These are phyloP conservation scores for Amauroascus niger DNA, from an alignment of 2,329 filamentous ascomycete species.

Conservation along the genomic window DNA sequence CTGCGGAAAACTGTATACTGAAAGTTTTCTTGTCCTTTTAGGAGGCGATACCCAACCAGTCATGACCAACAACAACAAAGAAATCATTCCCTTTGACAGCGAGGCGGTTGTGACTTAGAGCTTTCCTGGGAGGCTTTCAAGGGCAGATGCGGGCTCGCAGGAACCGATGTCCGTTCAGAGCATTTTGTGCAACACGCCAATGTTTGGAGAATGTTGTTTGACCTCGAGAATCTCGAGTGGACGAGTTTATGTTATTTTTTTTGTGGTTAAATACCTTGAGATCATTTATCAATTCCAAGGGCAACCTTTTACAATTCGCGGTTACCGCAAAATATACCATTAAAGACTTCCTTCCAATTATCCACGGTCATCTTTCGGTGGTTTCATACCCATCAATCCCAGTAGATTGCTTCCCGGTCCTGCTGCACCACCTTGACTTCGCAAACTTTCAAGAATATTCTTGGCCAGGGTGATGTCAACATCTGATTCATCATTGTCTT, in stretches of 20 bases:
- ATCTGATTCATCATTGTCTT: slow-evolving; percentile 48
- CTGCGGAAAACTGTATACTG: not conserved
- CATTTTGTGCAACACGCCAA: not conserved
- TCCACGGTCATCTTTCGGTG: slow-evolving; percentile 62
- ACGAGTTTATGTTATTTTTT: not conserved
- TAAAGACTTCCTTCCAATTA: not conserved
- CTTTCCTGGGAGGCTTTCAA: not conserved
- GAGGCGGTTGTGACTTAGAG: slow-evolving; percentile 13
- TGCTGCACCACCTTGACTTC: slow-evolving; percentile 73
- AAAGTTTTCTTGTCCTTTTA: not conserved
- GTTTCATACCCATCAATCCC: slow-evolving; percentile 69
- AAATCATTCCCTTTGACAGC: slow-evolving; percentile 16
- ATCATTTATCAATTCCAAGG: not conserved
- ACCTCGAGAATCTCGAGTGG: not conserved
- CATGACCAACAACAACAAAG: slow-evolving; percentile 14
- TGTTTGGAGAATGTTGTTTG: not conserved
- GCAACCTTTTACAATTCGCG: not conserved
- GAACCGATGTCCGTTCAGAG: not conserved
- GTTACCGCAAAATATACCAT: not conserved
- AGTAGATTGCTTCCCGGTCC: slow-evolving; percentile 84
- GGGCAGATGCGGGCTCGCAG: not conserved
- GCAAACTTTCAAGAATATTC: slow-evolving; percentile 87
- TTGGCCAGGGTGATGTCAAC: slow-evolving; percentile 81
- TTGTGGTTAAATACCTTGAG: not conserved
- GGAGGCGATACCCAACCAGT: slow-evolving; percentile 15